Conservation (phyloP, 768 basidiomycete species). For the Podaxis sp. region DNA sequence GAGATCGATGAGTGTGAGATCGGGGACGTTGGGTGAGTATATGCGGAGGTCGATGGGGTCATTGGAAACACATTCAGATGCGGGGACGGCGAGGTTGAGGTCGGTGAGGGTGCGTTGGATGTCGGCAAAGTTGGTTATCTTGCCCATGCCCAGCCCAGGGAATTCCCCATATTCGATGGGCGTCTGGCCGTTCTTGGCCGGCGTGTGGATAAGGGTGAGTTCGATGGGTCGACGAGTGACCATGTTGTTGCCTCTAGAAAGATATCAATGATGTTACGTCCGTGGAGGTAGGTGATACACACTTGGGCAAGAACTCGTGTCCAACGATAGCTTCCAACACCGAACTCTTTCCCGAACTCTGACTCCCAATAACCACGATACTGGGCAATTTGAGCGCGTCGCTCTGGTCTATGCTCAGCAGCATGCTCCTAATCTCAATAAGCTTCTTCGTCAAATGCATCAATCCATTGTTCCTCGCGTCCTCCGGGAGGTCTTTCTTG, state of each 20-base stretch:
- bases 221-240: constrained; percentile 98
- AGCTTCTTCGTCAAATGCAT: constrained; percentile 94
- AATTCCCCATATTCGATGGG: constrained; percentile 91
- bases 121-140: constrained; percentile 85
- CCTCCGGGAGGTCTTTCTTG: constrained; percentile 38
- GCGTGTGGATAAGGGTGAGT: constrained; percentile 93
- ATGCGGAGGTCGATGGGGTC: constrained; percentile 97
- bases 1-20: constrained; percentile 95
- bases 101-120: constrained; percentile 94
- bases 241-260: constrained; percentile 93
- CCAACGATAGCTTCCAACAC: constrained; percentile 97
- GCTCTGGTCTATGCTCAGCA: constrained; percentile 95
- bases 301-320: constrained; percentile 98
- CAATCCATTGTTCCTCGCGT: constrained; percentile 72
- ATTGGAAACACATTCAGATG: constrained; percentile 88
- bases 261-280: constrained; percentile 4
- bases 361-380: constrained; percentile 97
- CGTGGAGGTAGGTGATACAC: constrained; percentile 29
- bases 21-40: constrained; percentile 93
- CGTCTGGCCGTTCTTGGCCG: constrained; percentile 52
- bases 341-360: constrained; percentile 97
- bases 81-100: constrained; percentile 89
- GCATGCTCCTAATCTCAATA: constrained; percentile 92
- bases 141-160: constrained; percentile 84
- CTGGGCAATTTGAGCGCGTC: constrained; percentile 93